Evolutionary conservation across 352 stramenopile species (phyloP).

Genomic region (Elongisporangium prolatum): DNA sequence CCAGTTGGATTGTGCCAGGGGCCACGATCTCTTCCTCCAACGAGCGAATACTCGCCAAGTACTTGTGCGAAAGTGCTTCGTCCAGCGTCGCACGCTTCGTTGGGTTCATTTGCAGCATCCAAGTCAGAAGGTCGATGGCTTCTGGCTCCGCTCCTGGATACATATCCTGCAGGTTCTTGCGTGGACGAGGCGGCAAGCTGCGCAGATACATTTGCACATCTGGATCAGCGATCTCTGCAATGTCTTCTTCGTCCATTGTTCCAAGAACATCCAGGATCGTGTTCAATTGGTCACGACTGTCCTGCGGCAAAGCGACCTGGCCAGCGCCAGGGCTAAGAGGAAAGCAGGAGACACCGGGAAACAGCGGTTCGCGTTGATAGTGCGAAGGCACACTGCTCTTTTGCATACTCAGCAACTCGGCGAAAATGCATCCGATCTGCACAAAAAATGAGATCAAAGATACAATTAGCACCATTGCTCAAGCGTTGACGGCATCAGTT

Average conservation of each 20-base stretch:
- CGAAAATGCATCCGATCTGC: slow-evolving; percentile 94
- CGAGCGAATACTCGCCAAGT: slow-evolving; percentile 78
- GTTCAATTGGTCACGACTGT: slow-evolving; percentile 84
- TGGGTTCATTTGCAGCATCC: slow-evolving; percentile 87
- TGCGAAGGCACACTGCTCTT: slow-evolving; percentile 93
- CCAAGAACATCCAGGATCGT: slow-evolving; percentile 85
- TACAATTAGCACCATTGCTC: slow-evolving; percentile 2
- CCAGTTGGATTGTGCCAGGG: slow-evolving; percentile 72
- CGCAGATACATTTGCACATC: slow-evolving; percentile 83
- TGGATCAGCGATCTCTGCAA: slow-evolving; percentile 78
- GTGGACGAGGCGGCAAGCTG: slow-evolving; percentile 58
- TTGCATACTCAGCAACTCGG: slow-evolving; percentile 95
- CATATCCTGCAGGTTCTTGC: slow-evolving; percentile 77
- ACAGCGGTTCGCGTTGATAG: slow-evolving; percentile 92
- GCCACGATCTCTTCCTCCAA: slow-evolving; percentile 85
- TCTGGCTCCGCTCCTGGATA: slow-evolving; percentile 80
- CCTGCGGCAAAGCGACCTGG: slow-evolving; percentile 71
- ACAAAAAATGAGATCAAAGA: slow-evolving; percentile 2
- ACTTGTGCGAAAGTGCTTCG: slow-evolving; percentile 80
- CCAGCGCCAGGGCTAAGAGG: slow-evolving; percentile 71
- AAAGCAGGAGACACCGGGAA: slow-evolving; percentile 92
- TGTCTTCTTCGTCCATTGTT: slow-evolving; percentile 84
- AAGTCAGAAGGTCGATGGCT: slow-evolving; percentile 72
- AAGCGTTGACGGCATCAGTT: neutral
- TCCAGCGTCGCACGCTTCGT: slow-evolving; percentile 75